phyloP scores from a whole-genome alignment of 2,329 filamentous ascomycete species.

The Aspergillus carbonarius region DNA sequence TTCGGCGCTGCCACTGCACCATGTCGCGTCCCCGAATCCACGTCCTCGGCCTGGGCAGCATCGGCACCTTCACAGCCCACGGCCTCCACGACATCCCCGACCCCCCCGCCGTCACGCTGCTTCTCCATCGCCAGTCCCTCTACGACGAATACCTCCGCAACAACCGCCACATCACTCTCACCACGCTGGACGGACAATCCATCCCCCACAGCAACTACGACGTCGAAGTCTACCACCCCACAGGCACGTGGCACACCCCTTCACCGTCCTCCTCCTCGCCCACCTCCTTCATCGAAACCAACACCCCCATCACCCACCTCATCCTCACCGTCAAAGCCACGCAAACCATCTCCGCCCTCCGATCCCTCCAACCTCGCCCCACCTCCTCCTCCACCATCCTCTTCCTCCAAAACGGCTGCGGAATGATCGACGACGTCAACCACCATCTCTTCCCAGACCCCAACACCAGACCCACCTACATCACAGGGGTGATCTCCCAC shows the following conservation, averaged over 20 bases:
- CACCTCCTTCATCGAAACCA: neutral
- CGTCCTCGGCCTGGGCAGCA: slow-evolving; percentile 72
- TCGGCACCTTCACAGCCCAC: slow-evolving; percentile 75
- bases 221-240: slow-evolving; percentile 2
- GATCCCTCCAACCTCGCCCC: slow-evolving; percentile 61
- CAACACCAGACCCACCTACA: slow-evolving; percentile 64
- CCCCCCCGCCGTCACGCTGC: slow-evolving; percentile 68
- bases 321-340: slow-evolving; percentile 72
- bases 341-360: slow-evolving; percentile 60
- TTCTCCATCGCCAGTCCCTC: slow-evolving; percentile 59
- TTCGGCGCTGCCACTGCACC: neutral
- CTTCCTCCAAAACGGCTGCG: slow-evolving; percentile 73
- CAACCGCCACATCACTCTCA: slow-evolving; percentile 17
- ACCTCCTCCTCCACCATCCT: slow-evolving; percentile 65
- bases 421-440: slow-evolving; percentile 71
- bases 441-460: slow-evolving; percentile 64
- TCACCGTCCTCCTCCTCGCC: neutral
- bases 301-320: slow-evolving; percentile 62
- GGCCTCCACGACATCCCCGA: slow-evolving; percentile 59
- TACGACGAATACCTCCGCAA: slow-evolving; percentile 22
- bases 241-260: slow-evolving; percentile 8
- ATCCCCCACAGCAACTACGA: neutral
- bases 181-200: slow-evolving; percentile 13
- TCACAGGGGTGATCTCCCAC: slow-evolving; percentile 64
- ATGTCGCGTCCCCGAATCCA: slow-evolving; percentile 38